Base-by-base conservation (phyloP, 23 red algal genomes). In the Agarophyton chilense region DNA sequence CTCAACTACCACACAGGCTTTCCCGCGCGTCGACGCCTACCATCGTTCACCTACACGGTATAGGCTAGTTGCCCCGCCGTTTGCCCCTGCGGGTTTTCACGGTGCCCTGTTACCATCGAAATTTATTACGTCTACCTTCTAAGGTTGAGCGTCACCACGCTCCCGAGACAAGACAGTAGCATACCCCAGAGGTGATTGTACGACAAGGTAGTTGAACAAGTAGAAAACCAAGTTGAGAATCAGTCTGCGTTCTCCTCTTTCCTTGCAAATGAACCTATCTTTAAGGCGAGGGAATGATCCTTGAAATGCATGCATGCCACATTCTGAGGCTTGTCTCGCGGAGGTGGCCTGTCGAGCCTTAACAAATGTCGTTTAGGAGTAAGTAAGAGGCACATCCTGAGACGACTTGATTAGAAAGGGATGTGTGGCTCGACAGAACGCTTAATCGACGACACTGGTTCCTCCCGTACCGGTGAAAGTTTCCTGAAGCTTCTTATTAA, bases 201-300 rank as follows among this genome's bases (percentile, higher is more conserved):
- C n/a, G n/a, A n/a, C n/a, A n/a, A n/a, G n/a, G 13, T 67, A 0
- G 44, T 84, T 84, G 26, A 84, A 84, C 29, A 84, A n/a, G 10
- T 57, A 52, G 24, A 50, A 10, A n/a, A n/a, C 4, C 17, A n/a
- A 36, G 19, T 17, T 57, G 0, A 81, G n/a, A 13, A 81, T 56
- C 16, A 81, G 13, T 31, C 58, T 81, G 11, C 42, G 49, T 26
- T 81, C 77, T 0, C 77, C 45, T 29, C 19, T 55, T 1, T 81
- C 77, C 26, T 81, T 16, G 25, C 22, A 81, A 16, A 12, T 28
- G 12, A 81, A 52, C 11, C 77, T 22, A 28, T 81, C 52, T 14
- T 81, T 50, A 9, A 81, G 24, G n/a, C 47, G 45, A 42, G 77
- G 54, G 34, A 55, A 81, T 10, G 51, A 57, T 11, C 45, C 42